Evolutionary conservation across 805 yeast genomes (phyloP), one percentile per base, ranked within the genome.

Genomic region (Nadsonia fulvescens): DNA sequence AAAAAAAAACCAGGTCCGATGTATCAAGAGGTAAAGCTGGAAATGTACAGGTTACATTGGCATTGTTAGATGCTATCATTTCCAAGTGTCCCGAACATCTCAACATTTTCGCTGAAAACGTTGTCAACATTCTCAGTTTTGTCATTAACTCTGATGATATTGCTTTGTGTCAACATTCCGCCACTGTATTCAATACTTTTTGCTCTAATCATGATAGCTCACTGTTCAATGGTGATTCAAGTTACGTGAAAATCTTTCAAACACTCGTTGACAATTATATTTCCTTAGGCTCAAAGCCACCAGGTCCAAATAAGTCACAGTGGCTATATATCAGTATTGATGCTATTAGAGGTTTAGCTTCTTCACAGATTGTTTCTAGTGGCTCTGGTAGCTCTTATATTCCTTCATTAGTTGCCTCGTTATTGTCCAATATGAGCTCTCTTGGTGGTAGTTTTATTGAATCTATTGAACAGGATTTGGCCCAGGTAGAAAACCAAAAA

Each of bases 11-110:
- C 15, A 42, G 43, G 8, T 38, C 58, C 4, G 94, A 82, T 46
- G 57, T 67, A 13, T 52, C 61, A 28, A 66, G 68, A 23, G 66
- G 61, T 31, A 51, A 78, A 20, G 52, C 72, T 8, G 95, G 94
- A 2, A 83, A 86, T 42, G 61, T 81, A 12, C 71, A 69, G 34
- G 96, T 86, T 9, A 75, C 95, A 0, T 53, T 81, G 33, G 71
- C 61, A 26, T 72, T 86, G 11, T 47, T 79, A 30, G 47, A 62
- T 26, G 73, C 74, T 19, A 60, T 89, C 37, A 71, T 82, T 18
- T 69, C 60, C 23, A 66, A 68, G 43, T 82, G 95, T 46, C 58
- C 67, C 20, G 92, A 78, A 32, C 86, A 89, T 46, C 55, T 89
- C 44, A 81, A 77, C 35, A 73, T 81, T 16, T 72, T 81, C 53